These are phyloP conservation scores for Aureobasidium musti DNA, from an alignment of 2,329 filamentous ascomycete species.

Conservation along the genomic window DNA sequence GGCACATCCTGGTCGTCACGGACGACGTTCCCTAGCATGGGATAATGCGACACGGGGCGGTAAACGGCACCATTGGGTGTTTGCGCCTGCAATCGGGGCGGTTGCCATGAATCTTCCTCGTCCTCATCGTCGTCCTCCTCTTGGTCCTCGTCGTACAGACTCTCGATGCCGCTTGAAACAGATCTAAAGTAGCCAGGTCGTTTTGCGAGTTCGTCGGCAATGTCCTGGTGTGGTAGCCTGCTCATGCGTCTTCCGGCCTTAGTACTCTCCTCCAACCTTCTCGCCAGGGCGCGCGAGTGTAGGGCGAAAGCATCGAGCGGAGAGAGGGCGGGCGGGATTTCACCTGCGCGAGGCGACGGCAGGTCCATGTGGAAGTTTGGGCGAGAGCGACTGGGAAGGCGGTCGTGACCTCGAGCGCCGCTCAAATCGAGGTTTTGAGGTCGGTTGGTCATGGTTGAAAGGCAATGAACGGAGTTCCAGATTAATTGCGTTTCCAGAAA, in stretches of 20 bases:
- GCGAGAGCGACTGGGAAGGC: slow-evolving; percentile 35
- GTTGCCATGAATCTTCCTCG: neutral
- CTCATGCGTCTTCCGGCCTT: slow-evolving; percentile 78
- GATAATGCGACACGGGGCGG: slow-evolving; percentile 42
- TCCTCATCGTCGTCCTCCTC: slow-evolving; percentile 46
- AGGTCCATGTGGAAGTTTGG: slow-evolving; percentile 42
- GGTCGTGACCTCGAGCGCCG: slow-evolving; percentile 31
- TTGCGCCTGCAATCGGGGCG: slow-evolving; percentile 17
- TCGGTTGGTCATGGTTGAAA: slow-evolving; percentile 31
- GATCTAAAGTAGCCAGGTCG: slow-evolving; percentile 80
- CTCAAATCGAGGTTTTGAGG: slow-evolving; percentile 33
- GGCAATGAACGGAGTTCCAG: slow-evolving; percentile 24
- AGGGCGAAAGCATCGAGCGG: slow-evolving; percentile 93
- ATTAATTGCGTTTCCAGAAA: slow-evolving; percentile 26
- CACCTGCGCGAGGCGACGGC: slow-evolving; percentile 53
- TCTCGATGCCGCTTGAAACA: slow-evolving; percentile 61
- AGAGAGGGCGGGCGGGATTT: slow-evolving; percentile 83
- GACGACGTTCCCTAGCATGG: slow-evolving; percentile 36
- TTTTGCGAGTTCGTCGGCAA: slow-evolving; percentile 77
- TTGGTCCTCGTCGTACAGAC: slow-evolving; percentile 43
- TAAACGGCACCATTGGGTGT: slow-evolving; percentile 40
- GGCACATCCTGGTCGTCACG: slow-evolving; percentile 9
- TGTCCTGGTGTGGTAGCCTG: slow-evolving; percentile 77
- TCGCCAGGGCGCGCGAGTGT: slow-evolving; percentile 84
- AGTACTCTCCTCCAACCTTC: slow-evolving; percentile 75